Base-by-base conservation (phyloP, 768 basidiomycete genomes). In the Coprinopsis marcescibilis region DNA sequence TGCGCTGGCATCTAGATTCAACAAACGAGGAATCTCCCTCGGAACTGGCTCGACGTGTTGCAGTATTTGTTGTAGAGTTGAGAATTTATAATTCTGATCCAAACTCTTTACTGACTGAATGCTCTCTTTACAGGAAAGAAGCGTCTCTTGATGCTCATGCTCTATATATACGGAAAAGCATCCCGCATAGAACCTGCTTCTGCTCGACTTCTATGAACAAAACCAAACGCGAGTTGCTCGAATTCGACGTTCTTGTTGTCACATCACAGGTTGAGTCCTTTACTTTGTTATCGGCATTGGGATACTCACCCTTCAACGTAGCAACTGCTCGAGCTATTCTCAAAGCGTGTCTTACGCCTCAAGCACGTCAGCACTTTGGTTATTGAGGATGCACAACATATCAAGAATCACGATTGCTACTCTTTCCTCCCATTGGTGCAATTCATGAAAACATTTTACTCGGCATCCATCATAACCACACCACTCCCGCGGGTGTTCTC, bases 401-500 rank as follows among this genome's bases (percentile, higher is more conserved):
- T 68, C 43, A 57, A 62, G 51, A 64, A 68, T 43, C 60, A 66
- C 25, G 63, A 68, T 40, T 65, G 65, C 7, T 66, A 72, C 39
- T 36, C 56, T 10, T 57, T 57, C 26, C 57, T 65, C 50, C 65
- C 70, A 8, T 61, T 76, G 37, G 58, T 68, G 21, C 69, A 68
- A 50, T 52, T 77, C 36, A 71, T 77, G 67, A 60, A 62, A 29
- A 66, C 74, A 46, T 73, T 72, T 52, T 76, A 73, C 58, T 63
- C 60, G 41, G 50, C 61, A 26, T 60, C 68, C 7, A 63, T 65
- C 47, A 49, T 58, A 20, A 49, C 61, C 35, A 58, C 56, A 11
- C 66, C 65, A 24, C 77, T n/a, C n/a, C n/a, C 78, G 15, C 69
- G 68, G 25, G 57, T 80, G 23, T 64, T 79, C 49, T 71, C 68